A percentile compares a stretch with the other conserved stretches of the same genome.
Evolutionary conservation across 129 eudicot species (phyloP).

Genomic region (Helianthus tuberosus): DNA sequence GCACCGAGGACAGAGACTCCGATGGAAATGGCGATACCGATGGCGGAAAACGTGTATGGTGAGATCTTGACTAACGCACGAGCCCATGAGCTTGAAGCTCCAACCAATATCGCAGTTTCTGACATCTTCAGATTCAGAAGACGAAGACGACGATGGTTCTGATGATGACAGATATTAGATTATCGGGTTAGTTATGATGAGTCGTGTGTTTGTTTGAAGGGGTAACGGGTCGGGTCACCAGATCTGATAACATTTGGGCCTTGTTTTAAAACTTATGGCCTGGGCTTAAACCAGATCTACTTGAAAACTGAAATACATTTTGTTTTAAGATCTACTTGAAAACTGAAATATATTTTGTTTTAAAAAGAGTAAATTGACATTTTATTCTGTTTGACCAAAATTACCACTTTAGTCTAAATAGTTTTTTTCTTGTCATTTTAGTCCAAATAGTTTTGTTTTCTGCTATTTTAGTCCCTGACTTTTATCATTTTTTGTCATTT

Average conservation of each 20-base stretch:
- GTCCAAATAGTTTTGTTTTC: no score
- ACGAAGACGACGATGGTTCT: constrained; percentile 22
- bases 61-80: constrained; percentile 83
- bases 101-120: constrained; percentile 43
- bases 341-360: no score
- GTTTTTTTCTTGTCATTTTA: no score
- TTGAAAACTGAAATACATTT: no score
- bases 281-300: constrained; percentile 10
- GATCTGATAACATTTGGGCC: neutral
- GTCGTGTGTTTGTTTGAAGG: neutral
- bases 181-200: constrained; percentile 22
- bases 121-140: constrained; percentile 44
- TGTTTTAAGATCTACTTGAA: no score
- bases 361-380: no score
- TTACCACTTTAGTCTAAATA: no score
- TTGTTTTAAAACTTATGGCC: neutral
- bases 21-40: constrained; percentile 91
- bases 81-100: constrained; percentile 85
- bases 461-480: no score
- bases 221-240: neutral
- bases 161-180: constrained; percentile 18
- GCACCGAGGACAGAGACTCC: constrained; percentile 99
- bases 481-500: no score
- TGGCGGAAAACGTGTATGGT: constrained; percentile 86
- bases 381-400: no score